Base-by-base conservation (phyloP, 176 grass and related monocot genomes). In the Aegilops umbellulata region DNA sequence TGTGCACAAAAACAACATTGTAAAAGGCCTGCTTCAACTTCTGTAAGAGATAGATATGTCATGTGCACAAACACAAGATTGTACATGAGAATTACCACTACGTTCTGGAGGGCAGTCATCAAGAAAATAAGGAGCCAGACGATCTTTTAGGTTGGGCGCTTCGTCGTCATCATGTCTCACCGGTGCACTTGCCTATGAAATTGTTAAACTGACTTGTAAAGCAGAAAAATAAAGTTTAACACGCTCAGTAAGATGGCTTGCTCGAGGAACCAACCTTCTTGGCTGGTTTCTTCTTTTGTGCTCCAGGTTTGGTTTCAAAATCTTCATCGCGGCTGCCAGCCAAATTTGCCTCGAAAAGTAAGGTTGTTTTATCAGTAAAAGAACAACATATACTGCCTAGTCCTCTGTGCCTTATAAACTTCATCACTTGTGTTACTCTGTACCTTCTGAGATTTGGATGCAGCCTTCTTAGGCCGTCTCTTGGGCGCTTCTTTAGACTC, bases 391-490 rank as follows among this genome's bases (percentile, higher is more conserved):
- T 15, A 60, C 29, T 75, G 26, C 44, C 44, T 3, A 62, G 42
- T 10, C 3, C 23, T 38, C 30, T 10, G 19, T 11, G 66, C 29
- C 15, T 47, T 17, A 49, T 29, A 42, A 75, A 49, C 44, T 4
- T 25, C 5, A 30, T 84, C 68, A 81, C 7, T 79, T 39, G 49
- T 39, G 3, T 34, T 17, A 42, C 2, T 81, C 41, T 81, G 38
- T 16, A 55, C 58, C 44, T 85, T 82, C 27, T 29, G 27, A 29
- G 27, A 29, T 29, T 29, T 29, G 61, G 36, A 51, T 23, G 65
- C 36, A 64, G 82, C 24, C 76, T 93, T 95, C 61, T 87, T 98
- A 25, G 74, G 29, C 51, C 76, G 86, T 57, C 71, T 92, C 66
- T 84, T 90, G 26, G 86, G 16, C 36, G 9, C 66, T 66, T 36